Percentiles rank a stretch among this genome's conserved stretches.
These are phyloP conservation scores for Verticillium nubilum DNA, from an alignment of 2,329 filamentous ascomycete genomes.

Conservation along the genomic window DNA sequence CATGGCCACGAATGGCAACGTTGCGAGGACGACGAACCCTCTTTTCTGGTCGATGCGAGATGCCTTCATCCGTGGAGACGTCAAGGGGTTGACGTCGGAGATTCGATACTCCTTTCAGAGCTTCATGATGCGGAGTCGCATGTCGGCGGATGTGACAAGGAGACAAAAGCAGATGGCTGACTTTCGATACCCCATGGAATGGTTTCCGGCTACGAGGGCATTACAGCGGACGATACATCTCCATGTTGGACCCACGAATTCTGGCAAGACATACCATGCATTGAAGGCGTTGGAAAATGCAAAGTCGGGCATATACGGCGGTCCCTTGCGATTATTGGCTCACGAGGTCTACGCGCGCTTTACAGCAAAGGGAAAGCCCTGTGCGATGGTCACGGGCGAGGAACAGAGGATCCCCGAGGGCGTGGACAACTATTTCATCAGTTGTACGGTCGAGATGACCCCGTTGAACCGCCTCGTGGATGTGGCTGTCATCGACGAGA, in stretches of 20 bases:
- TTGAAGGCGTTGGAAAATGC: conserved; percentile 76
- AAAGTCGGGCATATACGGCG: conserved; percentile 78
- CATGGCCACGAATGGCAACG: conserved; percentile 32
- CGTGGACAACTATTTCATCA: conserved; percentile 56
- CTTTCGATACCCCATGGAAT: conserved; percentile 82
- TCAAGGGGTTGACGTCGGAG: conserved; percentile 46
- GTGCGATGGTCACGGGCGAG: conserved; percentile 84
- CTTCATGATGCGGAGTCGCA: conserved; percentile 51
- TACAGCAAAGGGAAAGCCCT: conserved; percentile 67
- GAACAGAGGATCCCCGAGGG: conserved; percentile 68
- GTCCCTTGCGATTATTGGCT: conserved; percentile 80
- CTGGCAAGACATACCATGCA: conserved; percentile 95
- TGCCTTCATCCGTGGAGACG: conserved; percentile 51
- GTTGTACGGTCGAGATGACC: conserved; percentile 91
- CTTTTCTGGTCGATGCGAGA: conserved; percentile 54
- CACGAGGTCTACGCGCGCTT: conserved; percentile 94
- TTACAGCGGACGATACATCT: conserved; percentile 81
- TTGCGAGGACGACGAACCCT: conserved; percentile 39
- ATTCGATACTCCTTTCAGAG: conserved; percentile 65
- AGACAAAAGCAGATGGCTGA: conserved; percentile 68
- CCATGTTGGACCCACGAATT: conserved; percentile 95
- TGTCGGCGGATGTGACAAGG: conserved; percentile 49
- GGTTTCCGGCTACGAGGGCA: conserved; percentile 79
- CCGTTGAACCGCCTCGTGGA: conserved; percentile 57
- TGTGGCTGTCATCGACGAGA: conserved; percentile 95